Evolutionary conservation across 2,329 filamentous ascomycete species (phyloP).

Genomic region (Teratosphaeria destructans): DNA sequence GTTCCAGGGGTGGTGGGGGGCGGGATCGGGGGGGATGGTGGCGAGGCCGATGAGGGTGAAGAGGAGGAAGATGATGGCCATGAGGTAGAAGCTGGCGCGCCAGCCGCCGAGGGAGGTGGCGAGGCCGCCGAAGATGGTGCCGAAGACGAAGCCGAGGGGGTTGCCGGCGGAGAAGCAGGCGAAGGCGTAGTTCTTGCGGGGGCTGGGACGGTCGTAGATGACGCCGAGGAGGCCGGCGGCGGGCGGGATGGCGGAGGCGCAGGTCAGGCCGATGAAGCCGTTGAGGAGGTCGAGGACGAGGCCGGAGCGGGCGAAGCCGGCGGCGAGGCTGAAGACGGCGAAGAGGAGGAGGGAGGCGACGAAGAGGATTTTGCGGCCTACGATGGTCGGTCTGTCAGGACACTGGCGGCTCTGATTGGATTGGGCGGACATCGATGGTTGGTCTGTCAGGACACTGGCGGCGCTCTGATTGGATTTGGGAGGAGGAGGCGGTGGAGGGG

Average conservation of each 20-base stretch:
- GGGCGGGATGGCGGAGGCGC: conserved; percentile 53
- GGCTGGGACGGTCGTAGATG: conserved; percentile 50
- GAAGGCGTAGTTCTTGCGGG: conserved; percentile 55
- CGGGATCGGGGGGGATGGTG: conserved; percentile 48
- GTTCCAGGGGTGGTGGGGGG: conserved; percentile 35
- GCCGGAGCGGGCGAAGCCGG: conserved; percentile 49
- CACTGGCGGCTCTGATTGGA: too few relatives aligned
- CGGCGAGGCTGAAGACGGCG: conserved; percentile 45
- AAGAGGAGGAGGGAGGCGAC: conserved; percentile 51
- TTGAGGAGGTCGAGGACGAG: conserved; percentile 53
- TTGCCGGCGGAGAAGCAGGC: conserved; percentile 52
- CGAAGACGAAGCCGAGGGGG: conserved; percentile 47
- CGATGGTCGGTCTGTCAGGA: too few relatives aligned
- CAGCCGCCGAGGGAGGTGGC: conserved; percentile 52
- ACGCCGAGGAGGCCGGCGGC: conserved; percentile 55
- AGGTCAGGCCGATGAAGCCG: conserved; percentile 54
- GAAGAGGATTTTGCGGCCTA: conserved; percentile 49
- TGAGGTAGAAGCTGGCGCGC: conserved; percentile 52
- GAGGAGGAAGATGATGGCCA: conserved; percentile 53
- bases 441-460: too few relatives aligned
- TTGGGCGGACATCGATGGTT: too few relatives aligned
- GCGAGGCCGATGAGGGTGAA: conserved; percentile 49
- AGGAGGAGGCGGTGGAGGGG: background rate
- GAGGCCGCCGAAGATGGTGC: conserved; percentile 52
- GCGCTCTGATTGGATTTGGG: too few relatives aligned